Evolutionary conservation across 1,284 basidiomycete genomes (phyloP), one percentile per base, ranked within the genome.

Genomic region (Cutaneotrichosporon mucoides): DNA sequence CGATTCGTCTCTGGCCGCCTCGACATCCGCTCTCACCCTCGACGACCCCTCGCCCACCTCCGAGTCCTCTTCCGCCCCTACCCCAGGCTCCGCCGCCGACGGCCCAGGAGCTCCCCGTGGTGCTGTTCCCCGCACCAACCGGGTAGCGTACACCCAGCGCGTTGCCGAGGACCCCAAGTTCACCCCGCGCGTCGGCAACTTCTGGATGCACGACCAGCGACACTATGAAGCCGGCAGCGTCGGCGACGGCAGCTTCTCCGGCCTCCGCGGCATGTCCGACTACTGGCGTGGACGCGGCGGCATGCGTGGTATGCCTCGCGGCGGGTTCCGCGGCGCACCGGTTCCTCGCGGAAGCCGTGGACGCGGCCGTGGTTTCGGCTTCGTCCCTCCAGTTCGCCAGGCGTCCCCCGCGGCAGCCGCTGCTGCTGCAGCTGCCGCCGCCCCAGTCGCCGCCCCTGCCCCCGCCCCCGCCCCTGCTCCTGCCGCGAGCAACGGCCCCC

Each of bases 171-270:
- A 94, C 73, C 90, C 91, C 1, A 88, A 89, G 1, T 90, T 86
- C 70, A 87, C 90, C 36, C 91, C 91, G 24, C 87, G 85, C 34
- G 88, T 92, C 11, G 91, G 91, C 61, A 86, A 87, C 63, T 94
- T 93, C 71, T 94, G 90, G 90, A 87, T 88, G 7, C 92, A 93
- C 71, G 91, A 93, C 73, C 90, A 93, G 73, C 86, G 91, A 51
- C 79, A 67, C 34, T 66, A 66, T 55, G 65, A 67, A 5, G 49
- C 57, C 5, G 72, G 70, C 8, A 43, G 55, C 87, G 63, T 78
- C 87, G 73, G 88, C 85, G 78, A 88, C 86, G 79, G 85, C 45
- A 53, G 51, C 45, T 53, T 49, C 41, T 16, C 40, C 36, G 55
- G 55, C 38, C 53, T 33, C 3, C 50, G 45, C 34, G 44, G 46